Percentiles rank a stretch among this genome's conserved stretches.
phyloP scores from a whole-genome alignment of 805 yeast genomes.

The Lachancea waltii region DNA sequence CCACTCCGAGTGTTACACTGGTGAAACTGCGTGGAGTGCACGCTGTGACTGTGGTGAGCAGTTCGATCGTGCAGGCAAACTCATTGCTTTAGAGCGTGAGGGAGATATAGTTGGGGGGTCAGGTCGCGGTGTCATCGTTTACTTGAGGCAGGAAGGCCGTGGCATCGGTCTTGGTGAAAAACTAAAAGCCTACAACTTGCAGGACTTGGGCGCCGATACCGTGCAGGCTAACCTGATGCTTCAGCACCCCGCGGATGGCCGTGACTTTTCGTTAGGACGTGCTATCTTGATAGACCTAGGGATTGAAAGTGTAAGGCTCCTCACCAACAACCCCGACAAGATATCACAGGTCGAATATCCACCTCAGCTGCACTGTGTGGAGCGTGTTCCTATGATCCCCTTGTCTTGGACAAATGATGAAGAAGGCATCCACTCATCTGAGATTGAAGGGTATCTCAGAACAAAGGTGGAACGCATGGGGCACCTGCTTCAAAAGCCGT shows the following conservation, averaged over 20 bases:
- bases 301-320: conserved; percentile 57
- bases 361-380: conserved; percentile 64
- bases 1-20: conserved; percentile 97
- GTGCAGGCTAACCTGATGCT: conserved; percentile 90
- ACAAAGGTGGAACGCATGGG: conserved; percentile 98
- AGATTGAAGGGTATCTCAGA: conserved; percentile 86
- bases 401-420: conserved; percentile 66
- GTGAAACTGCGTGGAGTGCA: conserved; percentile 99
- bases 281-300: conserved; percentile 85
- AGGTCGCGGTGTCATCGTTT: conserved; percentile 92
- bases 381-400: conserved; percentile 96
- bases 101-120: conserved; percentile 42
- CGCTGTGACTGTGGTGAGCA: conserved; percentile 99
- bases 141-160: conserved; percentile 95
- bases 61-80: conserved; percentile 92
- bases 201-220: conserved; percentile 97
- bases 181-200: conserved; percentile 91
- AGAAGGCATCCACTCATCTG: conserved; percentile 73
- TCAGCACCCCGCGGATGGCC: conserved; percentile 97
- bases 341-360: conserved; percentile 91
- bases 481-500: conserved; percentile 60
- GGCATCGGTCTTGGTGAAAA: conserved; percentile 99
- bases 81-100: conserved; percentile 47
- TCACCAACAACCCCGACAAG: conserved; percentile 96
- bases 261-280: conserved; percentile 89